These are phyloP conservation scores for Isatis tinctoria DNA, from an alignment of 345 rosid species.

Conservation along the genomic window DNA sequence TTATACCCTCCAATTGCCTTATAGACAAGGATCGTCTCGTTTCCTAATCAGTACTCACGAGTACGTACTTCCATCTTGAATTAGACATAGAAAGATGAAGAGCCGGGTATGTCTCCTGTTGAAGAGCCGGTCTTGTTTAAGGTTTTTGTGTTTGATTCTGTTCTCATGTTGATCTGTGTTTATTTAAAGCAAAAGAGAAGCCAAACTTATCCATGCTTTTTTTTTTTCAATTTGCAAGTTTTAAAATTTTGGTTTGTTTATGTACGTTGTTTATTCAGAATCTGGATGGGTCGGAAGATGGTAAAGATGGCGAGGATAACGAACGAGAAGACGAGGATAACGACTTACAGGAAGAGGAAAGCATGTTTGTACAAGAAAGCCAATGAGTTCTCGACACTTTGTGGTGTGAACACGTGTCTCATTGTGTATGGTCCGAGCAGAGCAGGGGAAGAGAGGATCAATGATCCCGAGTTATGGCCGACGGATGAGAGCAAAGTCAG, in stretches of 20 bases:
- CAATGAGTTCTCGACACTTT: slow-evolving; percentile 34
- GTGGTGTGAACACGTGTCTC: slow-evolving; percentile 38
- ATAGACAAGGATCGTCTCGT: no score
- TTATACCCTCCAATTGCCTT: no score
- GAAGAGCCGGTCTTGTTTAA: slow-evolving; percentile 36
- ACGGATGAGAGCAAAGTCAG: slow-evolving; percentile 18
- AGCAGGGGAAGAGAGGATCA: slow-evolving; percentile 19
- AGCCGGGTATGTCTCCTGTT: slow-evolving; percentile 38
- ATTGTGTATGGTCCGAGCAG: slow-evolving; percentile 34
- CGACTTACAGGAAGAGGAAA: slow-evolving; percentile 38
- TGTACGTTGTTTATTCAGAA: no score
- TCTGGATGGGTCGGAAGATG: slow-evolving; percentile 34
- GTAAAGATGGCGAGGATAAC: slow-evolving; percentile 28
- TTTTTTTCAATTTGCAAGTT: background rate
- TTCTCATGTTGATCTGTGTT: slow-evolving; percentile 50
- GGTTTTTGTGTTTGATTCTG: slow-evolving; percentile 40
- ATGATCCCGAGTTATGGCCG: slow-evolving; percentile 33
- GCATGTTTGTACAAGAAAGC: slow-evolving; percentile 36
- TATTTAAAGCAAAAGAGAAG: no score
- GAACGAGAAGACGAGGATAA: slow-evolving; percentile 36
- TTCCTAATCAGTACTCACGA: no score
- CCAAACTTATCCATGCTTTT: no score
- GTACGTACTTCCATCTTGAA: no score
- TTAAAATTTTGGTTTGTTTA: background rate
- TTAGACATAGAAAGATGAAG: no score